Evolutionary conservation across 1,139 yeast species (phyloP), one percentile per base, ranked within the genome.

Genomic region (Suhomyces chickasaworum): DNA sequence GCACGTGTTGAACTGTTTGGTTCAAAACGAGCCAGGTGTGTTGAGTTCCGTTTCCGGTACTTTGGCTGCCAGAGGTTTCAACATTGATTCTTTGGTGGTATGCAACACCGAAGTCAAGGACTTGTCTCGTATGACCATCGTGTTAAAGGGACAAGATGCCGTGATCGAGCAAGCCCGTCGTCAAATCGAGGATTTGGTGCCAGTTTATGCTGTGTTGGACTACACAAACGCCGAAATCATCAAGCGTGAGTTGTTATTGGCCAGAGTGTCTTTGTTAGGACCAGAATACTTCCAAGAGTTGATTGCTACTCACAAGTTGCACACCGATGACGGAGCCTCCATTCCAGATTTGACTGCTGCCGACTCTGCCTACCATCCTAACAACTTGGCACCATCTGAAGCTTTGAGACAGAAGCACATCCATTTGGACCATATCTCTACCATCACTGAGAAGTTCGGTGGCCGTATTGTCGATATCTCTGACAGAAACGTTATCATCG

Each of bases 21-120:
- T 93, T 31, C 99, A 93, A 70, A 91, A 93, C 69, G 99, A 93
- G 71, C 99, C 99, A 4, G 99, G 99, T 75, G 99, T 93, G 43
- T 77, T 93, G 61, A 86, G 96, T 39, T 81, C 95, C 47, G 89
- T 93, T 41, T 87, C 98, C 4, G 97, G 98, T 47, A 91, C 97
- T 42, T 77, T 93, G 58, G 99, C 99, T 32, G 98, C 97, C 37
- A 81, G 99, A 66, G 99, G 99, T 10, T 93, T 93, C 81, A 93
- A 93, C 71, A 93, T 93, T 63, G 99, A 93, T 68, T 91, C 98
- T 7, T 79, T 93, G 57, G 97, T 93, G 50, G 99, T 93, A 41
- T 91, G 97, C 68, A 89, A 86, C 73, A 93, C 99, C 29, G 98
- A 93, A 67, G 98, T 93, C 52, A 85, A 86, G 69, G 97, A 93